These are phyloP conservation scores for Calophaca sinica DNA, from an alignment of 306 rosid species.

Conservation along the genomic window DNA sequence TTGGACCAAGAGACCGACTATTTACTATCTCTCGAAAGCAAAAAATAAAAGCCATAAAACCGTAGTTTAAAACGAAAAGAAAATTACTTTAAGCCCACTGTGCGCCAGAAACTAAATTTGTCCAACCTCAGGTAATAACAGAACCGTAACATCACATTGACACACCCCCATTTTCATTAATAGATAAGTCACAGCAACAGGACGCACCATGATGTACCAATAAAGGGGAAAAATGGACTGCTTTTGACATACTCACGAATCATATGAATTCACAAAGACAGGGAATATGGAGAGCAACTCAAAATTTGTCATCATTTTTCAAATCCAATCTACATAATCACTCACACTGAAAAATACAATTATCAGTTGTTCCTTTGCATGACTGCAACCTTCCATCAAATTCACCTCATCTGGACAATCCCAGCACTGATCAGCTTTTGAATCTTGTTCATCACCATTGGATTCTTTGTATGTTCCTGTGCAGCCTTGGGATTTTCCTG, in stretches of 20 bases:
- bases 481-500: conserved; percentile 95
- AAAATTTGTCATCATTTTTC: conserved; percentile 48
- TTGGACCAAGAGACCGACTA: no score
- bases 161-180: no score
- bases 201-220: no score
- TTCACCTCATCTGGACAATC: conserved; percentile 78
- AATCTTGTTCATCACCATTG: conserved; percentile 91
- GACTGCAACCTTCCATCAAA: conserved; percentile 15
- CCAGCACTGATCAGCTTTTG: conserved; percentile 92
- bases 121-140: no score
- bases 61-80: no score
- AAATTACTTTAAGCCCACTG: no score
- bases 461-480: conserved; percentile 88
- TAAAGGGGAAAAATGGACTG: no score
- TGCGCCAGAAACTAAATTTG: no score
- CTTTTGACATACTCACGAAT: neutral
- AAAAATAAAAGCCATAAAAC: no score
- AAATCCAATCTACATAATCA: neutral
- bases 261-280: conserved; percentile 40
- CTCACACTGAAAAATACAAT: conserved; percentile 35
- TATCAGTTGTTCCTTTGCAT: neutral
- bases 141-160: no score
- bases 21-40: no score
- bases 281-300: conserved; percentile 37
- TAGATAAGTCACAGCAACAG: no score